A percentile compares a stretch with the other conserved stretches of the same genome.
phyloP scores from a whole-genome alignment of 2,329 filamentous ascomycete genomes.

The Claviceps maximensis region DNA sequence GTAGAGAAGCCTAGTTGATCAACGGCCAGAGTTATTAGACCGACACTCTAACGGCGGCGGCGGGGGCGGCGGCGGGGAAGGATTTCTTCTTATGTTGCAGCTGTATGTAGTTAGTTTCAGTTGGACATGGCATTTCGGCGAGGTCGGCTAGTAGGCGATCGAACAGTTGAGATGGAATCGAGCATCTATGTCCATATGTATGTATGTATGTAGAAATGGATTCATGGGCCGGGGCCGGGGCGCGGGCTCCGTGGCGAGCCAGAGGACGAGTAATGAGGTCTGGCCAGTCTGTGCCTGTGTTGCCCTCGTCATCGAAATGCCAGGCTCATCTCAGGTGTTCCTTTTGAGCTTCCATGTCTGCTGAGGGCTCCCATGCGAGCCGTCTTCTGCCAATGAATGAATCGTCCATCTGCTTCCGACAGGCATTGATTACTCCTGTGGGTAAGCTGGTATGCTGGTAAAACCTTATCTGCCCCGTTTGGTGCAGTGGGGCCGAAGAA shows the following conservation, averaged over 20 bases:
- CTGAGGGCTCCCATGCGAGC: too few species aligned
- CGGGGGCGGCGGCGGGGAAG: background rate
- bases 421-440: background rate
- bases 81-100: background rate
- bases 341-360: background rate
- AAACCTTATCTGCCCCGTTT: background rate
- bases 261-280: background rate
- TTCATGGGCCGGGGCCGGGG: background rate
- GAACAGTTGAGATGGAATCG: background rate
- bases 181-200: too few species aligned
- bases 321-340: too few species aligned
- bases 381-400: background rate
- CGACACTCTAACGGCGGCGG: too few species aligned
- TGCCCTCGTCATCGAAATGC: background rate
- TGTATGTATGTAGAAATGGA: too few species aligned
- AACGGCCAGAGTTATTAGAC: too few species aligned
- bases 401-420: background rate
- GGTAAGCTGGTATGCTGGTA: background rate
- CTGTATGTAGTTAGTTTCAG: background rate
- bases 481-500: background rate
- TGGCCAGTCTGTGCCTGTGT: too few species aligned
- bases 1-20: too few species aligned
- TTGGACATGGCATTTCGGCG: background rate
- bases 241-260: background rate
- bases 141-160: background rate